Base-by-base conservation (phyloP, 257 asterid species). In the Lycium ferocissimum region DNA sequence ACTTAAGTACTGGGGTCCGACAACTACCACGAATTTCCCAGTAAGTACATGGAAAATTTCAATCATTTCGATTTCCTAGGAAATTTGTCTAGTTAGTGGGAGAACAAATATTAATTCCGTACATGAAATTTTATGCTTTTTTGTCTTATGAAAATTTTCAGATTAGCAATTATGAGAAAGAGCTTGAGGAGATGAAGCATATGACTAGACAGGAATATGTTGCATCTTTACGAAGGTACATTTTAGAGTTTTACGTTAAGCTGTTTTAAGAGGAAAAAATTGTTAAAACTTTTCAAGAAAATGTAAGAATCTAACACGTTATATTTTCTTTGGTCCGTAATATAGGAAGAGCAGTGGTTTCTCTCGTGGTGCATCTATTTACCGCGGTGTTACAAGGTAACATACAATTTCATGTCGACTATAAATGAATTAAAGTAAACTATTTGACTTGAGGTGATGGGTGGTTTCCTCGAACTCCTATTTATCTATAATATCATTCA, bases 331-430 rank as follows among this genome's bases (percentile, higher is more conserved):
- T 20, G 18, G 6, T 13, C 0, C 33, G 40, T 33, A 35, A 82
- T 82, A 26, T 90, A 95, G 99, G 87, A 95, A 95, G 85, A 94
- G 99, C 83, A 95, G 99, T 53, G 99, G 99, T 45, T 95, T 95
- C 86, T 95, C 99, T 61, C 94, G 98, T 5, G 99, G 99, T 26
- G 97, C 97, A 6, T 95, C 98, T 15, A 93, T 94, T 72, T 95
- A 95, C 83, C 93, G 98, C 75, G 99, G 99, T 11, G 99, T 95
- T 47, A 95, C 99, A 9, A 94, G 99, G 99, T 95, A 91, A 65
- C 26, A 49, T 11, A 3, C 7, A 6, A 45, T 40, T 26, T 9
- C 12, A 9, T 69, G 54, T 26, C 33, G 33, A 26, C 33, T 26
- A 26, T 26, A 26, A 26, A 26, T 26, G 33, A 26, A 26, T 26